Evolutionary conservation across 495 filamentous ascomycete genomes (phyloP).

Genomic region (Neurospora sp.): DNA sequence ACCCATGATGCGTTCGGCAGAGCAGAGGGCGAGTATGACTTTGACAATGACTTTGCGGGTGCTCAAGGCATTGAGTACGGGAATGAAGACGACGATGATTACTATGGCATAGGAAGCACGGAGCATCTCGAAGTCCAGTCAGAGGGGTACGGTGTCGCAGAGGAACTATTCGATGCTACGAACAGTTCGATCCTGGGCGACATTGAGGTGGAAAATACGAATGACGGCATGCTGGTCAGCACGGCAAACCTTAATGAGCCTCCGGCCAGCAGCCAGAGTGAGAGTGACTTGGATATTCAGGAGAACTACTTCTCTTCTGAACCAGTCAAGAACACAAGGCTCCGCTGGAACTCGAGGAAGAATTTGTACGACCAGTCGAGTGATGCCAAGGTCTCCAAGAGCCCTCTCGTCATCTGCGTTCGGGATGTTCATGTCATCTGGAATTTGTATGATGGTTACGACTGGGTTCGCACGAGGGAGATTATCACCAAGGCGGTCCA

Average conservation of each 20-base stretch:
- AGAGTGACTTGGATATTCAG: conserved; percentile 38
- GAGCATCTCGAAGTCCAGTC: conserved; percentile 30
- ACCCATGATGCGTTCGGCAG: conserved; percentile 68
- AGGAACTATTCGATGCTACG: conserved; percentile 33
- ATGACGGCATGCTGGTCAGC: conserved; percentile 47
- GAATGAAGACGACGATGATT: conserved; percentile 24
- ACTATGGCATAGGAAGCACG: conserved; percentile 22
- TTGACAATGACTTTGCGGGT: conserved; percentile 44
- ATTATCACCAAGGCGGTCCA: conserved; percentile 78
- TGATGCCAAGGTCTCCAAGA: conserved; percentile 47
- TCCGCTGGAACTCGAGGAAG: conserved; percentile 66
- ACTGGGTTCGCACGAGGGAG: conserved; percentile 84
- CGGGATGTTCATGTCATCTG: conserved; percentile 89
- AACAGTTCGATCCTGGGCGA: conserved; percentile 21
- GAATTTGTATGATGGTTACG: conserved; percentile 97
- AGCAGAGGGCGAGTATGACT: conserved; percentile 45
- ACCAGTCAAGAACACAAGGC: conserved; percentile 54
- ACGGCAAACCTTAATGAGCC: conserved; percentile 46
- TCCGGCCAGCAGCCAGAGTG: conserved; percentile 19
- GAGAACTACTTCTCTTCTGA: conserved; percentile 65
- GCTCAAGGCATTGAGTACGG: conserved; percentile 27
- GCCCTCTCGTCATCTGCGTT: conserved; percentile 67
- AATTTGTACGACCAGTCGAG: conserved; percentile 61
- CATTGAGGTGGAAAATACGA: conserved; percentile 38
- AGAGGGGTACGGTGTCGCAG: conserved; percentile 21